Percentiles rank a stretch among this genome's conserved stretches.
Conservation (phyloP, 495 filamentous ascomycete genomes). For the Penicillium pancosmium region DNA sequence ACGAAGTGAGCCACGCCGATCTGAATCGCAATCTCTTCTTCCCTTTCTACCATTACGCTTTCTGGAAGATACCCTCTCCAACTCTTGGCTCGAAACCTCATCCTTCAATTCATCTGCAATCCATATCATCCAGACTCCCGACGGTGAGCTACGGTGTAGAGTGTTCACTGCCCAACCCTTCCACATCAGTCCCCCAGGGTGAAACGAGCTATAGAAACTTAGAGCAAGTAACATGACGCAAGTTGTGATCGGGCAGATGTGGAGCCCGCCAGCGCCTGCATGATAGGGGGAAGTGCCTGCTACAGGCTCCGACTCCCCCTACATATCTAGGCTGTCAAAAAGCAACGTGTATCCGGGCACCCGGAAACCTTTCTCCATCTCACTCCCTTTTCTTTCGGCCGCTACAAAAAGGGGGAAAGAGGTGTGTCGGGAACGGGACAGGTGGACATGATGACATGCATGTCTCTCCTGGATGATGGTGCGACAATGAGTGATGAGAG, state of each 20-base stretch:
- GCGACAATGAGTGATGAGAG: conserved; percentile 18
- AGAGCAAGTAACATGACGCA: conserved; percentile 13
- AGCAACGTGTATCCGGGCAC: conserved; percentile 4
- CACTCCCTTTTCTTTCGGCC: neutral
- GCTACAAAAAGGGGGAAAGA: neutral
- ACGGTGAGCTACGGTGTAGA: too few species aligned
- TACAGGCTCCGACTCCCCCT: conserved; percentile 6
- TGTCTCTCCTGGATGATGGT: conserved; percentile 21
- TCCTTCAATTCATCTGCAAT: too few species aligned
- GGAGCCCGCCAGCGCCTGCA: conserved; percentile 12
- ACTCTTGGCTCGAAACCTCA: neutral
- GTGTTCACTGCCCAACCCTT: neutral
- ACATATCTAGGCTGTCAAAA: conserved; percentile 9
- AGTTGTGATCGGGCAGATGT: conserved; percentile 12
- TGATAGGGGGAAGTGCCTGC: conserved; percentile 15
- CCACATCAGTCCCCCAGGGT: conserved; percentile 6
- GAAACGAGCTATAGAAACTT: conserved; percentile 17
- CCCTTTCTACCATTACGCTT: conserved; percentile 1
- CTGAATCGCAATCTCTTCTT: conserved; percentile 30
- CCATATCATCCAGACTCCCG: too few species aligned
- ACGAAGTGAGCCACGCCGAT: conserved; percentile 34
- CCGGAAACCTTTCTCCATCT: neutral
- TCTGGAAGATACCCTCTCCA: neutral
- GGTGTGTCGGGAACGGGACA: neutral
- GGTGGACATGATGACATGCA: conserved; percentile 22